Evolutionary conservation across 2,329 filamentous ascomycete genomes (phyloP), one percentile per base, ranked within the genome.

Genomic region (Diaporthe vexans): DNA sequence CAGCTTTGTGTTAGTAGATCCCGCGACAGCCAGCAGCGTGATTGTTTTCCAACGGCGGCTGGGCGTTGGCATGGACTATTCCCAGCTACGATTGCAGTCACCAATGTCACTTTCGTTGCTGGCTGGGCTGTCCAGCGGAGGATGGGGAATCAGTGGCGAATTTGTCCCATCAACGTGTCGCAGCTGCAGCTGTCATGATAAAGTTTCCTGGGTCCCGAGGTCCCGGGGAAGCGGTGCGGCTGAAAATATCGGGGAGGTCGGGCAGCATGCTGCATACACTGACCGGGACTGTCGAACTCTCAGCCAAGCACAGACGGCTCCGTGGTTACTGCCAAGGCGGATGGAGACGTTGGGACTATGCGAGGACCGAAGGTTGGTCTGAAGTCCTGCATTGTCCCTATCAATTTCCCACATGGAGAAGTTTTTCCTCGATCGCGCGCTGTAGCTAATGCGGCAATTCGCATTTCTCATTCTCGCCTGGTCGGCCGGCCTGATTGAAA

Each of bases 371-470:
- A 48, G 21, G 26, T 67, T 67, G 26, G 29, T 67, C 43, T 67
- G 61, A 67, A 37, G 10, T 37, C 35, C 26, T 52, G 29, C 61
- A 35, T 52, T 52, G 21, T 37, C 29, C 29, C 43, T 29, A 51
- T 67, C 61, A 48, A 51, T n/a, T 67, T 67, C 61, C 46, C 43
- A 35, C 29, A 67, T 67, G 19, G 46, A 51, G 61, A 67, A 67
- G 26, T 35, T 37, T 15, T 35, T 35, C 33, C 58, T 48, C 43
- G 40, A 37, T 67, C 46, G 21, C 15, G 61, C 46, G 29, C 21
- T 19, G 46, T 52, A n/a, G 17, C 43, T 5, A 33, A n/a, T 17
- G 19, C 61, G 61, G 46, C 61, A 51, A 67, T 52, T 67, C 29
- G 61, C 61, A 51, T 67, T 52, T 24, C 61, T 33, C 29, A 9